phyloP scores from a whole-genome alignment of 2,329 filamentous ascomycete species.

The Aspergillus ustus region DNA sequence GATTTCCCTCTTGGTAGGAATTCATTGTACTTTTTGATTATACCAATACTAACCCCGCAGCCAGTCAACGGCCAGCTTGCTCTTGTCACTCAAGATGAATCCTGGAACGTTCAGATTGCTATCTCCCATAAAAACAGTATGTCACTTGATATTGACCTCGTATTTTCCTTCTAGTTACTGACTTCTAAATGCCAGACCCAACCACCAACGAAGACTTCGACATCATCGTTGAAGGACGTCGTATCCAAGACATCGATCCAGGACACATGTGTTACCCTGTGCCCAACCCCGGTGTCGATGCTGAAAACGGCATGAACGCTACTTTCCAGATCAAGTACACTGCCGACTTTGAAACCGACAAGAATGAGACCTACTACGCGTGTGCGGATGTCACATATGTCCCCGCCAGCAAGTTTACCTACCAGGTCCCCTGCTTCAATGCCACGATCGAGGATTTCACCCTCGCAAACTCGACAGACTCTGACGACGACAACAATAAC shows the following conservation, averaged over 20 bases:
- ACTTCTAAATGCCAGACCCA: slow-evolving; percentile 37
- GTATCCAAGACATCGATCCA: slow-evolving; percentile 45
- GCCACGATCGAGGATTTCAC: slow-evolving; percentile 44
- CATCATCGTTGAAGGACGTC: slow-evolving; percentile 35
- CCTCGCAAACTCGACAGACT: slow-evolving; percentile 15
- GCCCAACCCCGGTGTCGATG: slow-evolving; percentile 38
- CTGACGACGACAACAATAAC: slow-evolving; percentile 26
- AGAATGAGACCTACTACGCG: slow-evolving; percentile 52
- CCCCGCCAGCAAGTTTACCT: slow-evolving; percentile 43
- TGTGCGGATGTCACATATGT: slow-evolving; percentile 55
- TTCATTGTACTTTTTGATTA: not conserved
- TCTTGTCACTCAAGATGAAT: slow-evolving; percentile 62
- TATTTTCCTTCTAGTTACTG: not conserved
- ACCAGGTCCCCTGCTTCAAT: slow-evolving; percentile 54
- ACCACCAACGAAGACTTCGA: slow-evolving; percentile 46
- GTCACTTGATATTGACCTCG: slow-evolving; percentile 13
- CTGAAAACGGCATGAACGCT: slow-evolving; percentile 47
- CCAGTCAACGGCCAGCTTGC: slow-evolving; percentile 61
- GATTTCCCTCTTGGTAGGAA: slow-evolving; percentile 59
- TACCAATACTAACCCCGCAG: not conserved
- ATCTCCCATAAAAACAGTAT: slow-evolving; percentile 59
- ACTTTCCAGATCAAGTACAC: slow-evolving; percentile 53
- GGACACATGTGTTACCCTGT: slow-evolving; percentile 53
- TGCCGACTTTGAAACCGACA: slow-evolving; percentile 46
- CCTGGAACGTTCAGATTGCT: slow-evolving; percentile 58